A percentile compares a stretch with the other conserved stretches of the same genome.
Conservation (phyloP, 768 basidiomycete species). For the Lactarius vividus region DNA sequence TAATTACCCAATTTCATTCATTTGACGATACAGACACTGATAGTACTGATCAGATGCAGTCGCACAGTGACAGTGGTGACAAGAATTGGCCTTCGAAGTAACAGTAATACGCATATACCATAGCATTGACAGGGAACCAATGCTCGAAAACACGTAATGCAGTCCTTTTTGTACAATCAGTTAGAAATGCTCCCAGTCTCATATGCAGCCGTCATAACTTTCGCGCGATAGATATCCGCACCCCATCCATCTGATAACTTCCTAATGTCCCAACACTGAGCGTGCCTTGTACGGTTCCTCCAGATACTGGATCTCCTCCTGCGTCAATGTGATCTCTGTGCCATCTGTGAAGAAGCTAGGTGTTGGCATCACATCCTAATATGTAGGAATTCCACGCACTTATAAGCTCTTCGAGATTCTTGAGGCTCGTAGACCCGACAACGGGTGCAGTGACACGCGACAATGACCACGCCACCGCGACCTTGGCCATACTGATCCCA, state of each 20-base stretch:
- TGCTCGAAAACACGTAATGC: neutral
- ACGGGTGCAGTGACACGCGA: slow-evolving; percentile 18
- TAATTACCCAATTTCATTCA: too few relatives aligned
- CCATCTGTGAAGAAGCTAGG: slow-evolving; percentile 7
- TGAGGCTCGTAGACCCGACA: slow-evolving; percentile 22
- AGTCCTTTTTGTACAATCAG: neutral
- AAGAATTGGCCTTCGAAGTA: neutral
- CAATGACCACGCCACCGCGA: slow-evolving; percentile 39
- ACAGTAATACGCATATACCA: neutral
- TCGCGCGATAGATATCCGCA: neutral
- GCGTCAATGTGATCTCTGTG: slow-evolving; percentile 14
- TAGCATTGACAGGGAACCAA: neutral
- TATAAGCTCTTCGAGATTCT: slow-evolving; percentile 25
- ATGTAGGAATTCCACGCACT: slow-evolving; percentile 7
- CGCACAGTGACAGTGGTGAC: too few relatives aligned
- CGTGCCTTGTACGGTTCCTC: slow-evolving; percentile 26
- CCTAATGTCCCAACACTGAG: slow-evolving; percentile 17
- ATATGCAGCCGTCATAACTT: neutral
- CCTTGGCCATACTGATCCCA: slow-evolving; percentile 43
- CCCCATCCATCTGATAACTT: slow-evolving; percentile 21
- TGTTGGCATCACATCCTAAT: neutral
- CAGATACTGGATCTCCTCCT: slow-evolving; percentile 22
- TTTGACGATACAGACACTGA: too few relatives aligned
- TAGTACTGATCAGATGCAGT: too few relatives aligned
- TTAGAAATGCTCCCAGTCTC: neutral